Percentiles rank a stretch among this genome's conserved stretches.
Evolutionary conservation across 768 basidiomycete genomes (phyloP).

Genomic region (Termitomyces sp.): DNA sequence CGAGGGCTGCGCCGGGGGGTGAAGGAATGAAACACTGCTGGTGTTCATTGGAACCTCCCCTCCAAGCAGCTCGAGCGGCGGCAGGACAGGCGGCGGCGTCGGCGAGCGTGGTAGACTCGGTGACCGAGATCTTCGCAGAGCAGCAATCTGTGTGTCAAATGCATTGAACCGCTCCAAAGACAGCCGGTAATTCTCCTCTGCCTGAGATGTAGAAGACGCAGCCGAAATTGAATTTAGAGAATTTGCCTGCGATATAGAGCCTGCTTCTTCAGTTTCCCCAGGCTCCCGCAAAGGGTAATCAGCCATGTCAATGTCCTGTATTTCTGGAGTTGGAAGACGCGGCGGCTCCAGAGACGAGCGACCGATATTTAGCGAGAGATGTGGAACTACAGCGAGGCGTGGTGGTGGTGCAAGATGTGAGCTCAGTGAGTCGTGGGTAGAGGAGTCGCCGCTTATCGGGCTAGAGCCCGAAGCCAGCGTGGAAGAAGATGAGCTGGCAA

Average conservation of each 20-base stretch:
- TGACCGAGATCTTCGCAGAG: conserved; percentile 35
- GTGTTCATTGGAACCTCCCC: conserved; percentile 12
- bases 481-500: conserved; percentile 29
- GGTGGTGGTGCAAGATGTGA: conserved; percentile 1
- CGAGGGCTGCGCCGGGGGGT: conserved; percentile 16
- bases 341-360: conserved; percentile 24
- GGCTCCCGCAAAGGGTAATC: conserved; percentile 24
- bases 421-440: conserved; percentile 1
- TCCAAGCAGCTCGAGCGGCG: conserved; percentile 26
- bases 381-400: conserved; percentile 13
- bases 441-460: conserved; percentile 7
- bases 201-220: conserved; percentile 4
- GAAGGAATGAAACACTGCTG: conserved; percentile 16
- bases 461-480: conserved; percentile 23
- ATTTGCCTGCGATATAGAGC: background rate
- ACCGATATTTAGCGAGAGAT: conserved; percentile 11
- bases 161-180: conserved; percentile 48
- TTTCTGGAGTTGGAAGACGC: conserved; percentile 36
- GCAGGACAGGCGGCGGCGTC: conserved; percentile 28
- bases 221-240: background rate
- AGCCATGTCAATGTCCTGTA: conserved; percentile 49
- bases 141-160: conserved; percentile 49
- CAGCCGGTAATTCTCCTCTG: conserved; percentile 33
- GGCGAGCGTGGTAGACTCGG: conserved; percentile 16
- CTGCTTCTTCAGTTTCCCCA: conserved; percentile 15